Evolutionary conservation across 441 rosid species (phyloP).

Genomic region (Erodium moschatum): DNA sequence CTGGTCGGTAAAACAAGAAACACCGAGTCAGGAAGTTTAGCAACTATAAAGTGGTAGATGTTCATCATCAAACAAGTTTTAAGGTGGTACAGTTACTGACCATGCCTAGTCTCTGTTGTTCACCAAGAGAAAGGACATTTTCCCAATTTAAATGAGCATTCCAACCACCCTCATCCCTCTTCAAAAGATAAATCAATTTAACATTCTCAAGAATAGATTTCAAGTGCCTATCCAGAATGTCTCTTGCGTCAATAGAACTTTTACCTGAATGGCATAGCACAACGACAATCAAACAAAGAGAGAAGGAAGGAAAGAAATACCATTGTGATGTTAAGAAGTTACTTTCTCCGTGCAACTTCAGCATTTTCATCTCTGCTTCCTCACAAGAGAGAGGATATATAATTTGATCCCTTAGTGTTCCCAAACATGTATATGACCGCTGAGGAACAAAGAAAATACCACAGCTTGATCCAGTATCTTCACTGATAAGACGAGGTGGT

Average conservation of each 20-base stretch:
- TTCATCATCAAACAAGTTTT: slow-evolving; percentile 9
- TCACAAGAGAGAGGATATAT: slow-evolving; percentile 88
- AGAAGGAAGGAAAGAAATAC: neutral
- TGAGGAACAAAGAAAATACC: slow-evolving; percentile 92
- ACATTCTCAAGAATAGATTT: slow-evolving; percentile 78
- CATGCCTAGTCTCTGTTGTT: slow-evolving; percentile 98
- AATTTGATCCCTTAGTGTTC: slow-evolving; percentile 96
- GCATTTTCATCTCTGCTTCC: slow-evolving; percentile 57
- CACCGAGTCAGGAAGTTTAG: slow-evolving; percentile 21
- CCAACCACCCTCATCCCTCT: slow-evolving; percentile 84
- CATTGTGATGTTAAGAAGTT: slow-evolving; percentile 12
- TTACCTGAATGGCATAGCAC: slow-evolving; percentile 36
- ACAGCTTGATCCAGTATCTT: slow-evolving; percentile 50
- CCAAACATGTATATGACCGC: slow-evolving; percentile 91
- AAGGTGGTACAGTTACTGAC: slow-evolving; percentile 32
- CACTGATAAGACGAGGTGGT: slow-evolving; percentile 45
- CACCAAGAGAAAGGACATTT: slow-evolving; percentile 89
- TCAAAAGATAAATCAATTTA: slow-evolving; percentile 72
- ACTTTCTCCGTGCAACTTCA: slow-evolving; percentile 52
- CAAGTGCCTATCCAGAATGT: slow-evolving; percentile 50
- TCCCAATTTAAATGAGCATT: slow-evolving; percentile 82
- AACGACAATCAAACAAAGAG: slow-evolving; percentile 11
- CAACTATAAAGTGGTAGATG: neutral
- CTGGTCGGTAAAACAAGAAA: slow-evolving; percentile 31
- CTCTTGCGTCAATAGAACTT: slow-evolving; percentile 28